Evolutionary conservation across 495 filamentous ascomycete species (phyloP), one percentile per base, ranked within the genome.

Genomic region (Talaromyces stipitatus): DNA sequence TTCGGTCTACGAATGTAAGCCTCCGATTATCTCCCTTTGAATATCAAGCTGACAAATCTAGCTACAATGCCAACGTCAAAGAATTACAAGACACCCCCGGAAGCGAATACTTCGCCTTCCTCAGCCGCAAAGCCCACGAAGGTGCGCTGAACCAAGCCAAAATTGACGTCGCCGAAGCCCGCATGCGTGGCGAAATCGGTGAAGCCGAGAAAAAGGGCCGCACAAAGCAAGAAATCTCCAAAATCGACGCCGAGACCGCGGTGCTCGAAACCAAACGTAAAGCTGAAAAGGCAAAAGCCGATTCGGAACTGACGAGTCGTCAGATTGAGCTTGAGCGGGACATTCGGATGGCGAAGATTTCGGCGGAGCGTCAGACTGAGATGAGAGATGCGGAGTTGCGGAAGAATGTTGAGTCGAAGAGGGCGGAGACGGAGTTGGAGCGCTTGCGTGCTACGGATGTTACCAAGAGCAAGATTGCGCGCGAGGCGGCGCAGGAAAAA

Each of bases 181-280:
- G 88, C 50, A 85, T 90, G 70, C 78, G 76, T 29, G 89, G 89
- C 66, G 85, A 88, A 60, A 86, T 91, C 27, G 89, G 89, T 43
- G 88, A 92, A 69, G 83, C 88, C 33, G 81, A 90, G 64, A 85
- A 89, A 60, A 80, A 84, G 60, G 88, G 89, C 56, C 78, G 85
- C 63, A 85, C 88, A 51, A 88, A 89, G 62, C 85, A 89, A 56
- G 85, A 89, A 60, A 87, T 92, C 45, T 85, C 86, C 55, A 90
- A 88, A 71, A 92, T 94, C 62, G 80, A 90, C 62, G 88, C 87
- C 56, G 82, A 86, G 51, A 91, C 87, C 22, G 88, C 89, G 2
- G 88, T 91, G 4, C 80, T 86, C 52, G 89, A 92, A 72, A 92
- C 89, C 4, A 81, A 91, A 63, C 85, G 89, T 56, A 89, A 91